Evolutionary conservation across 306 rosid species (phyloP).

Genomic region (Fragaria ananassa): DNA sequence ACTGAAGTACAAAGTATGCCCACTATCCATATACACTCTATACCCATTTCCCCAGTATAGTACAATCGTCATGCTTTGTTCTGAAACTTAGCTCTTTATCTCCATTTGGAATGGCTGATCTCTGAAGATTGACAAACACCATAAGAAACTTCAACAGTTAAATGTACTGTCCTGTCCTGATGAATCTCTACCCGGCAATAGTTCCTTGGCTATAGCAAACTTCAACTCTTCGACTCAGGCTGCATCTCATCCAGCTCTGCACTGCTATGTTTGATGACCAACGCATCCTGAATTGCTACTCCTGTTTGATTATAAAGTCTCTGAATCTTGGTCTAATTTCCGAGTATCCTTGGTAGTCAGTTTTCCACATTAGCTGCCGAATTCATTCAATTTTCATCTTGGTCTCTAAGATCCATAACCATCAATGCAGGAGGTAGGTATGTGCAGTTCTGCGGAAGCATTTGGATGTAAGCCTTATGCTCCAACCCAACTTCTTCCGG

Average conservation of each 20-base stretch:
- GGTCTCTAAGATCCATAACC: not conserved
- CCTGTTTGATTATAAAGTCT: not conserved
- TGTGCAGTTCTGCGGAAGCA: not conserved
- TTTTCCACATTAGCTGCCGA: not conserved
- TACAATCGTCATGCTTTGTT: not conserved
- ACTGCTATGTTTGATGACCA: not conserved
- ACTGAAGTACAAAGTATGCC: not conserved
- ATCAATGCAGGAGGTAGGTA: not conserved
- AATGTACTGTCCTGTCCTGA: not conserved
- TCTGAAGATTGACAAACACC: not conserved
- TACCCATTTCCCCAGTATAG: not conserved
- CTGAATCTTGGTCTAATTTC: not conserved
- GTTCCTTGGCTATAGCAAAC: not conserved
- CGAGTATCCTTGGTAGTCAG: not conserved
- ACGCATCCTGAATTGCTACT: not conserved
- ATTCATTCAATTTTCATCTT: not conserved
- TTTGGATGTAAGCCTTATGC: constrained; percentile 19
- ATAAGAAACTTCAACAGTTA: not conserved
- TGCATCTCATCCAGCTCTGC: not conserved
- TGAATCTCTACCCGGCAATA: not conserved
- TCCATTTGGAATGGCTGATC: not conserved
- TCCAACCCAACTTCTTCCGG: constrained; percentile 51
- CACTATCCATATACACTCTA: not conserved
- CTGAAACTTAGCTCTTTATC: not conserved
- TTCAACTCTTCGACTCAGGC: not conserved